Base-by-base conservation (phyloP, 148 eudicot species). In the Suaeda aralocaspica region DNA sequence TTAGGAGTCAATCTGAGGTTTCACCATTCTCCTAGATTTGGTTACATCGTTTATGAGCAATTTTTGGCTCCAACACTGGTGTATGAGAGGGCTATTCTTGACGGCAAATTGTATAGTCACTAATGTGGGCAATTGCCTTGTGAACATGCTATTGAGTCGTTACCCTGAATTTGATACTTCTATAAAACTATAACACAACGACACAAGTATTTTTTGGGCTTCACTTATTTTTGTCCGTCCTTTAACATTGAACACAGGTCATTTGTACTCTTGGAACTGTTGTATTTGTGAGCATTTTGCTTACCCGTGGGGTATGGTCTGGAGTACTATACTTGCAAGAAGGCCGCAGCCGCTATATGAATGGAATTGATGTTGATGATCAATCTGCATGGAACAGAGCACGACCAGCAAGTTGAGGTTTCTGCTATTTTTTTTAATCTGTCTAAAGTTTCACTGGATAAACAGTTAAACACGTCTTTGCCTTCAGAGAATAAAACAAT, bases 301-400 rank as follows among this genome's bases (percentile, higher is more conserved):
- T 92, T 26, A 84, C 88, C 62, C 96, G 98, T 18, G 92, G 95
- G 33, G 83, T 93, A 75, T 93, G 95, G 96, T 85, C 95, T 49
- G 92, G 91, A n/a, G 78, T 93, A 29, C 71, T 82, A 48, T 90
- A 82, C 78, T 83, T 93, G 56, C 98, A 93, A 83, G 89, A 88
- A 33, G 83, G 68, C 30, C 89, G 89, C 50, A 73, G 71, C 25
- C 83, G 72, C 58, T 59, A 80, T 67, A 53, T 77, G 50, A 80
- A 81, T 72, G 90, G 77, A 55, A 57, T 74, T 26, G 91, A 90
- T 28, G 87, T 76, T 18, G 91, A 77, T 18, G 95, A 82, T 59
- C 79, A 63, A 56, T 76, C 78, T 24, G 59, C 85, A 45, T 93
- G 98, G 98, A 71, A 73, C 53, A 76, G 86, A 67, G 74, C 86